phyloP scores from a whole-genome alignment of 345 rosid species.

The Erysimum cheiranthoides region DNA sequence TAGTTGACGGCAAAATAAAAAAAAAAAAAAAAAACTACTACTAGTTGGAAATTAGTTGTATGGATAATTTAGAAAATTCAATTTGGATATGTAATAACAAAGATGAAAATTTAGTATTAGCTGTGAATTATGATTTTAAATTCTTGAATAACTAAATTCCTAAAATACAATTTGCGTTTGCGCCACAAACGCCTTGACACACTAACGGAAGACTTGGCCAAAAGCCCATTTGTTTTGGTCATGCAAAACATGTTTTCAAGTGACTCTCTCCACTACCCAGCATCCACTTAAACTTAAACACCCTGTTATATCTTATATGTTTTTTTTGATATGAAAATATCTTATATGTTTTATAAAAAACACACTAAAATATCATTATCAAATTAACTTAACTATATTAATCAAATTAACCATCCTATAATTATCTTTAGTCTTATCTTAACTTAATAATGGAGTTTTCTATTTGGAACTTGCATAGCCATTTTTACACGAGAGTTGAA shows the following conservation, averaged over 20 bases:
- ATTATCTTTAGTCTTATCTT: background rate
- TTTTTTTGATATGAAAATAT: no score
- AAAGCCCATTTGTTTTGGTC: slow-evolving; percentile 4
- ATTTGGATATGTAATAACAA: background rate
- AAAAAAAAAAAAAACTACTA: background rate
- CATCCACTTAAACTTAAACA: slow-evolving; percentile 23
- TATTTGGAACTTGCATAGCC: no score
- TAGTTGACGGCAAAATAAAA: background rate
- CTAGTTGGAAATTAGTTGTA: slow-evolving; percentile 22
- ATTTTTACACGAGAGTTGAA: no score
- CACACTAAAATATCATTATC: background rate
- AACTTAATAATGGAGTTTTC: no score
- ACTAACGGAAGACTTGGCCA: background rate
- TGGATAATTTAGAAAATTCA: slow-evolving; percentile 6
- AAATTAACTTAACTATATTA: background rate
- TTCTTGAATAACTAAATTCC: background rate
- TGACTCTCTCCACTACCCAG: slow-evolving; percentile 12
- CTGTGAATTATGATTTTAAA: slow-evolving; percentile 2
- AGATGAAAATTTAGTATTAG: background rate
- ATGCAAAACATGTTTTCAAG: slow-evolving; percentile 31
- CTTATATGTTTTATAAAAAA: background rate
- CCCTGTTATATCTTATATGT: background rate
- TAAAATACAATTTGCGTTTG: slow-evolving; percentile 14
- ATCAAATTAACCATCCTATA: background rate
- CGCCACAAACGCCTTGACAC: slow-evolving; percentile 17